Evolutionary conservation across 371 early-diverging fungal species (phyloP).

Genomic region (Mortierella sp.): DNA sequence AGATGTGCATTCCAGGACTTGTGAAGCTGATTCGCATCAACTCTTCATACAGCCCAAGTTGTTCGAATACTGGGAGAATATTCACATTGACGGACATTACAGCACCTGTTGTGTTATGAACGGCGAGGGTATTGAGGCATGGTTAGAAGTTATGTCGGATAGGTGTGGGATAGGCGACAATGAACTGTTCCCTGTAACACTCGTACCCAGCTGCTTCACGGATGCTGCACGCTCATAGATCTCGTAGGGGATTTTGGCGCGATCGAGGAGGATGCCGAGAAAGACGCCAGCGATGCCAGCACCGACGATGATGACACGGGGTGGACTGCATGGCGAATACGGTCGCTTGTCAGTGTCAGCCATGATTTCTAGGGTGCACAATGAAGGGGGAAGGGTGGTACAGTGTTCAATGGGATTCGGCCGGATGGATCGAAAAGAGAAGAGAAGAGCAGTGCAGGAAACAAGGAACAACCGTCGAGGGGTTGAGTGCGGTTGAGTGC

Average conservation of each 20-base stretch:
- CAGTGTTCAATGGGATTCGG: too few species aligned
- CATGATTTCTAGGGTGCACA: too few species aligned
- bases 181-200: too few species aligned
- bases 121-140: too few species aligned
- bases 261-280: conserved; percentile 16
- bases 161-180: too few species aligned
- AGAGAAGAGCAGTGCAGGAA: too few species aligned
- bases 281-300: conserved; percentile 17
- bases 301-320: conserved; percentile 20
- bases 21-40: conserved; percentile 25
- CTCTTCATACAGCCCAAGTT: conserved; percentile 33
- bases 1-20: conserved; percentile 23
- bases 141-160: not conserved
- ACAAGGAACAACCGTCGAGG: too few species aligned
- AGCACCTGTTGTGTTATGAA: conserved; percentile 14
- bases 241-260: conserved; percentile 25
- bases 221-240: conserved; percentile 27
- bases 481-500: too few species aligned
- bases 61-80: conserved; percentile 33
- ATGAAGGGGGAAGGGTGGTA: too few species aligned
- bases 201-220: conserved; percentile 27
- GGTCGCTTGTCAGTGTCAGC: too few species aligned
- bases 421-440: too few species aligned
- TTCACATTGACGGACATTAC: conserved; percentile 35
- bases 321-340: not conserved